phyloP scores from a whole-genome alignment of 1,139 yeast species.

The Zygoascus hellenicus region DNA sequence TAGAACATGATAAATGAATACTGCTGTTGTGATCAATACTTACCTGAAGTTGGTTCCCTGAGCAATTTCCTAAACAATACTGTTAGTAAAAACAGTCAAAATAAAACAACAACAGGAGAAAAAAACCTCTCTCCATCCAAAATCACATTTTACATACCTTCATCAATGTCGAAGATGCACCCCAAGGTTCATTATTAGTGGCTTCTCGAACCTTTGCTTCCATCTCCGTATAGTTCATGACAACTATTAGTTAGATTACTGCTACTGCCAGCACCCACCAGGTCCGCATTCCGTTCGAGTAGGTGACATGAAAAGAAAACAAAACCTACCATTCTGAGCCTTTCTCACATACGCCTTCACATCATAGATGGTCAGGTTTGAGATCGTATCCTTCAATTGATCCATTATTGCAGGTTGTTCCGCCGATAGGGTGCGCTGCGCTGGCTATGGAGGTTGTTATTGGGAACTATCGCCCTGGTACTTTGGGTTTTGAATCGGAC shows the following conservation, averaged over 20 bases:
- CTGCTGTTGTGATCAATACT: slow-evolving; percentile 12
- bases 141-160: slow-evolving; percentile 29
- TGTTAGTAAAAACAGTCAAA: background rate
- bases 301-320: background rate
- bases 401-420: slow-evolving; percentile 41
- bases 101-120: too few relatives aligned
- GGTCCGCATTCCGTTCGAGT: too few relatives aligned
- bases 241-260: slow-evolving; percentile 35
- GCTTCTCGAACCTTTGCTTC: slow-evolving; percentile 95
- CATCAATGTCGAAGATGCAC: slow-evolving; percentile 91
- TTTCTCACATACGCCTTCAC: slow-evolving; percentile 96
- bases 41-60: slow-evolving; percentile 83
- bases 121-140: too few relatives aligned
- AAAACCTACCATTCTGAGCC: slow-evolving; percentile 69
- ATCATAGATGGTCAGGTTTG: slow-evolving; percentile 84
- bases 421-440: too few relatives aligned
- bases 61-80: slow-evolving; percentile 83
- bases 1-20: slow-evolving; percentile 2
- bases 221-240: slow-evolving; percentile 90
- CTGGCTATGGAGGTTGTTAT: too few relatives aligned
- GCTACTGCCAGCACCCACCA: background rate
- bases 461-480: too few relatives aligned
- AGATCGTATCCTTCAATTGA: slow-evolving; percentile 62
- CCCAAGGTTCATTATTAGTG: slow-evolving; percentile 99
- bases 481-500: background rate